Conservation (phyloP, 2,329 filamentous ascomycete genomes). For the Teratosphaeria destructans region DNA sequence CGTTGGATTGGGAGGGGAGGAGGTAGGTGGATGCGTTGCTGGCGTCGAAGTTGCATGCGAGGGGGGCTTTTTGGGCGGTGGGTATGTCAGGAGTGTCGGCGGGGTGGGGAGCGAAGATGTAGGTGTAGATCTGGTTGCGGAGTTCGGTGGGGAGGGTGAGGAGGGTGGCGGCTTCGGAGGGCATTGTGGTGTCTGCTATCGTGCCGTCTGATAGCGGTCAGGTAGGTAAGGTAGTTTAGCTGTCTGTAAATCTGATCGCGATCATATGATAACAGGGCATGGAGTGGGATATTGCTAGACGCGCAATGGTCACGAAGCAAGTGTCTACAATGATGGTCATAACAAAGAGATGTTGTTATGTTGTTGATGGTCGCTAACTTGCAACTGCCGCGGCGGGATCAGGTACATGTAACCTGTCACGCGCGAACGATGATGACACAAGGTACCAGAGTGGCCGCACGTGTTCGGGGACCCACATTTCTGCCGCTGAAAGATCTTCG, state of each 20-base stretch:
- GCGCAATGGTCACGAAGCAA: background rate
- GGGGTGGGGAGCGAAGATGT: slow-evolving; percentile 13
- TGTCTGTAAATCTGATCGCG: background rate
- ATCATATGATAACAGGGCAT: background rate
- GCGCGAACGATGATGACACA: background rate
- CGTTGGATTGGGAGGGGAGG: background rate
- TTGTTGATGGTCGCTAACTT: background rate
- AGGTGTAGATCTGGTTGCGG: slow-evolving; percentile 19
- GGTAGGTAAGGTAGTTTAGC: background rate
- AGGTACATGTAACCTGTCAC: background rate
- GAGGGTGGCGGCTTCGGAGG: slow-evolving; percentile 9
- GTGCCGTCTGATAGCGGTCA: background rate
- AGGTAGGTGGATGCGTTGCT: slow-evolving; percentile 3
- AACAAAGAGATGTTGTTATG: background rate
- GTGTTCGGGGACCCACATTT: background rate
- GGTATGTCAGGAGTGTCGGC: background rate
- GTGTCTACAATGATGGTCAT: background rate
- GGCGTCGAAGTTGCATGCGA: slow-evolving; percentile 6
- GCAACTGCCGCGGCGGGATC: background rate
- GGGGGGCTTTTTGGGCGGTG: background rate
- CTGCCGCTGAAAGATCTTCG: too few species aligned
- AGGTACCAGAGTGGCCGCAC: background rate
- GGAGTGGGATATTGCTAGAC: background rate
- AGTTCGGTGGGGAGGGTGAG: slow-evolving; percentile 21
- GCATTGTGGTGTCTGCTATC: background rate